A percentile compares a stretch with the other conserved stretches of the same genome.
phyloP scores from a whole-genome alignment of 2,329 filamentous ascomycete genomes.

The Aspergillus sp. region DNA sequence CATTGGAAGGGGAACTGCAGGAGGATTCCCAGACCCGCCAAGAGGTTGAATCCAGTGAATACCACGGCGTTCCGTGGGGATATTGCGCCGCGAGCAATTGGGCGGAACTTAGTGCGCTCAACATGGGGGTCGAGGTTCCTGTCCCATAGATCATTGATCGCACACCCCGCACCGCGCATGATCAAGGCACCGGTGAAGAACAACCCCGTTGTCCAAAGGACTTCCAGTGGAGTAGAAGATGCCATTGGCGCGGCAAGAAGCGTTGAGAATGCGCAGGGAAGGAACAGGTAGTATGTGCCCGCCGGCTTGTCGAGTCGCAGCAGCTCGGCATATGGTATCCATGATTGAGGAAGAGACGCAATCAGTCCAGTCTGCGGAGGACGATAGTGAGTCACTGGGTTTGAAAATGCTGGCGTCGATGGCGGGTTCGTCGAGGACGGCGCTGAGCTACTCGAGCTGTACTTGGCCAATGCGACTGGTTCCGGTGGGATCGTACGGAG shows the following conservation, averaged over 20 bases:
- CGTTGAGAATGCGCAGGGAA: conserved; percentile 51
- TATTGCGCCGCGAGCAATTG: conserved; percentile 52
- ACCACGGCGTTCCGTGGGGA: conserved; percentile 42
- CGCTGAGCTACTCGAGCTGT: background rate
- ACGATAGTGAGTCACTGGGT: conserved; percentile 36
- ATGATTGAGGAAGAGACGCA: conserved; percentile 46
- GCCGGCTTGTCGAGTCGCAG: conserved; percentile 52
- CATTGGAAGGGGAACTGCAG: conserved; percentile 42
- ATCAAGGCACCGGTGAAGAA: conserved; percentile 47
- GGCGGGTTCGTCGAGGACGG: background rate
- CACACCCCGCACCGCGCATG: conserved; percentile 51
- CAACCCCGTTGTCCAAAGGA: conserved; percentile 37
- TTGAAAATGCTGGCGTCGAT: conserved; percentile 5
- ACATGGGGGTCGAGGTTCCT: conserved; percentile 53
- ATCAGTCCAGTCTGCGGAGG: conserved; percentile 46
- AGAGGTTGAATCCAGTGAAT: conserved; percentile 44
- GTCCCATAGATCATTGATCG: conserved; percentile 58
- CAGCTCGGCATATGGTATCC: conserved; percentile 55
- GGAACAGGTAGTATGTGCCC: conserved; percentile 54
- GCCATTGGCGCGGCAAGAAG: conserved; percentile 42
- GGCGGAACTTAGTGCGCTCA: conserved; percentile 50
- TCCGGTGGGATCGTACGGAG: background rate
- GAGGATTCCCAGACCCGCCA: conserved; percentile 41
- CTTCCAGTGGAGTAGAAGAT: conserved; percentile 30
- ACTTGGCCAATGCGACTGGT: background rate